These are phyloP conservation scores for Neurospora sp. DNA, from an alignment of 495 filamentous ascomycete species.

Conservation along the genomic window DNA sequence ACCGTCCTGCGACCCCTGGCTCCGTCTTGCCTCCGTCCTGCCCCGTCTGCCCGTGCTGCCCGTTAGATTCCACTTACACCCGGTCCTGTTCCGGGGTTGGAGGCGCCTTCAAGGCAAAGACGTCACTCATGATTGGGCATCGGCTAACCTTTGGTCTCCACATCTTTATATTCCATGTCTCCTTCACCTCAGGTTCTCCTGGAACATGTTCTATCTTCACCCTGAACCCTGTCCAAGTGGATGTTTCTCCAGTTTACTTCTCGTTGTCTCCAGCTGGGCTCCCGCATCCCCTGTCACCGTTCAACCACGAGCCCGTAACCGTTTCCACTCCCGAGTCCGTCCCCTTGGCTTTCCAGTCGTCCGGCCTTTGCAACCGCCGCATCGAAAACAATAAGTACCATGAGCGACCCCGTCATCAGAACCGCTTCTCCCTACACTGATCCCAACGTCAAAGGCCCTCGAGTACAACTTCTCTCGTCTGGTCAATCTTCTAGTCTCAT, in stretches of 20 bases:
- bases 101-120: constrained; percentile 5
- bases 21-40: neutral
- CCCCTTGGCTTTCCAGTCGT: neutral
- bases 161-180: constrained; percentile 18
- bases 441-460: constrained; percentile 37
- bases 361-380: constrained; percentile 2
- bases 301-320: constrained; percentile 7
- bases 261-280: constrained; percentile 12
- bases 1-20: neutral
- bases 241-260: constrained; percentile 12
- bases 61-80: constrained; percentile 15
- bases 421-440: constrained; percentile 41
- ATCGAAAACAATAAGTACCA: constrained; percentile 33
- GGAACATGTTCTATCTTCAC: constrained; percentile 7
- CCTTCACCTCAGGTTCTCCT: constrained; percentile 16
- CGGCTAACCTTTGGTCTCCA: constrained; percentile 7
- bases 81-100: constrained; percentile 13
- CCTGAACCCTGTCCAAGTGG: constrained; percentile 21
- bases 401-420: constrained; percentile 38
- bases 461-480: constrained; percentile 29
- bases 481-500: constrained; percentile 14
- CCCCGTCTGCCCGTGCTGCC: neutral
- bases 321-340: neutral
- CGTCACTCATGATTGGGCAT: constrained; percentile 19
- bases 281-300: constrained; percentile 15